phyloP scores from a whole-genome alignment of 768 basidiomycete genomes.

The Tulasnella sp. region DNA sequence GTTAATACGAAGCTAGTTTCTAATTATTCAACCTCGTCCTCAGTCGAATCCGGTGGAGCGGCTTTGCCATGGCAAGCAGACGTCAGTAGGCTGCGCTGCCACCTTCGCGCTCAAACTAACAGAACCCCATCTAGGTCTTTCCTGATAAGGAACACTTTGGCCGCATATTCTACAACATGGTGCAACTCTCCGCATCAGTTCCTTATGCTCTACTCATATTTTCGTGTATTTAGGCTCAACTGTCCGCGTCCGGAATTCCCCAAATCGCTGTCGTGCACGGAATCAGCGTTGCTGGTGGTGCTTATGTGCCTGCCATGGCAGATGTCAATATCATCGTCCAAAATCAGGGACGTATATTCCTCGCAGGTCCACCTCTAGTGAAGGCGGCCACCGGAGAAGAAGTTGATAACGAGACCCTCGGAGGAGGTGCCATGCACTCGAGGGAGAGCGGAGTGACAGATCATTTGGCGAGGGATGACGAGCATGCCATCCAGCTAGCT shows the following conservation, averaged over 20 bases:
- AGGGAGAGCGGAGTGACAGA: constrained; percentile 87
- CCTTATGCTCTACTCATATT: background rate
- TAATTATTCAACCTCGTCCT: background rate
- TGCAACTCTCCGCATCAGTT: constrained; percentile 28
- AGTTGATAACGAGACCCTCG: constrained; percentile 86
- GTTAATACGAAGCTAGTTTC: background rate
- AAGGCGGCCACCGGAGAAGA: constrained; percentile 92
- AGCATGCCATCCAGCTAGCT: constrained; percentile 74
- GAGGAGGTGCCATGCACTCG: constrained; percentile 86
- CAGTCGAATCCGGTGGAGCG: constrained; percentile 92
- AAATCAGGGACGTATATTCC: constrained; percentile 87
- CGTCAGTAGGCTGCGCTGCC: constrained; percentile 31
- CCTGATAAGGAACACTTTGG: constrained; percentile 95
- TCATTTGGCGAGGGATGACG: constrained; percentile 76
- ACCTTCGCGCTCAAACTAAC: background rate
- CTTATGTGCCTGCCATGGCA: constrained; percentile 94
- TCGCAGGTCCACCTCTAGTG: constrained; percentile 90
- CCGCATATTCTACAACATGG: constrained; percentile 97
- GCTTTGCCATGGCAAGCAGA: constrained; percentile 89
- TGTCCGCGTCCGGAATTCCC: constrained; percentile 85
- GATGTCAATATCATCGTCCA: constrained; percentile 88
- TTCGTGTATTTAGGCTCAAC: constrained; percentile 55
- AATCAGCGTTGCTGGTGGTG: constrained; percentile 89
- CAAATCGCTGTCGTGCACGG: constrained; percentile 92
- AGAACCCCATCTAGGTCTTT: constrained; percentile 49